Conservation (phyloP, 768 basidiomycete genomes). For the Tulasnella sp. region DNA sequence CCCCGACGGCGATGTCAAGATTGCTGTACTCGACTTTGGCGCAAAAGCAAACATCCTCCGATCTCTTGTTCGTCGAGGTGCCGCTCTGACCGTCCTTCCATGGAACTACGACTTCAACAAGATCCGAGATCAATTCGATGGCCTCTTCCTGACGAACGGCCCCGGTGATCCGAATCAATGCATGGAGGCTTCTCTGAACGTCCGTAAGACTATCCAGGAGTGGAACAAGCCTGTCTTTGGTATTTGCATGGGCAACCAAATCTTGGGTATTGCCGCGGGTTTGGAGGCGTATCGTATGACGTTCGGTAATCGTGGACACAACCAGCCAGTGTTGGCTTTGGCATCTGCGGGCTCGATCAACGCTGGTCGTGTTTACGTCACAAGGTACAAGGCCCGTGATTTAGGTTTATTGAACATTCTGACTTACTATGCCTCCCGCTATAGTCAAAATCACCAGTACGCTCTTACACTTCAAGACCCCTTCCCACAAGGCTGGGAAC, state of each 20-base stretch:
- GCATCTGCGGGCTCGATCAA: constrained; percentile 93
- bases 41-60: constrained; percentile 97
- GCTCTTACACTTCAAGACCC: constrained; percentile 92
- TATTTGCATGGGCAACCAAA: constrained; percentile 99
- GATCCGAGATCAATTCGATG: constrained; percentile 88
- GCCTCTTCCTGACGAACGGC: constrained; percentile 94
- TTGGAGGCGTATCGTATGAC: constrained; percentile 98
- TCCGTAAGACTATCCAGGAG: constrained; percentile 79
- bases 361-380: constrained; percentile 96
- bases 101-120: constrained; percentile 98
- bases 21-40: constrained; percentile 96
- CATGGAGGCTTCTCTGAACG: constrained; percentile 77
- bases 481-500: constrained; percentile 97
- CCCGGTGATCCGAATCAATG: constrained; percentile 93
- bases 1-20: constrained; percentile 81
- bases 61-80: constrained; percentile 86
- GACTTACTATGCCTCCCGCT: not conserved
- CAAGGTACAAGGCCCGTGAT: constrained; percentile 58
- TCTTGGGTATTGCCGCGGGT: constrained; percentile 97
- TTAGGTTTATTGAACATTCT: constrained; percentile 30
- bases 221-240: constrained; percentile 96
- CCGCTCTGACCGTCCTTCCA: constrained; percentile 91
- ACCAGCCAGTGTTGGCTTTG: constrained; percentile 95
- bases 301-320: constrained; percentile 99
- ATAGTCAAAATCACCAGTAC: constrained; percentile 96